These are phyloP conservation scores for Allomyces macrogynus DNA, from an alignment of 192 early-diverging fungal species.

Conservation along the genomic window DNA sequence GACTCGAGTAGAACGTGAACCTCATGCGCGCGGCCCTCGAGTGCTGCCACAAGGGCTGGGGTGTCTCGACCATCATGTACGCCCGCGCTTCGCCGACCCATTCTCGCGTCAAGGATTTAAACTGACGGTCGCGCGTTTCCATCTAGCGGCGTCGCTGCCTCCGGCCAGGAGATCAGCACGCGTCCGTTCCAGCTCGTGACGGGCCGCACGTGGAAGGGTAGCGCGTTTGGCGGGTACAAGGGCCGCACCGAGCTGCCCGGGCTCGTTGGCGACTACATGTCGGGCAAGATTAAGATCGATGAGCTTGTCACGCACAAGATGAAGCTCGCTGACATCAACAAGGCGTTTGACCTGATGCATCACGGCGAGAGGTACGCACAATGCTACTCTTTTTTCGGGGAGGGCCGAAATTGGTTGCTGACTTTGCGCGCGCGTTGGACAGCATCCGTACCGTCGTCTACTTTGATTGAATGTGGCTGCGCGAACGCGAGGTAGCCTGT, in stretches of 20 bases:
- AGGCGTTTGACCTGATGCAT: slow-evolving; percentile 84
- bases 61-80: slow-evolving; percentile 55
- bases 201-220: slow-evolving; percentile 86
- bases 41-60: slow-evolving; percentile 84
- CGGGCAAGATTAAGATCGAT: slow-evolving; percentile 73
- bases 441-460: no score
- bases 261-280: slow-evolving; percentile 68
- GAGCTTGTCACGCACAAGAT: slow-evolving; percentile 73
- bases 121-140: no score
- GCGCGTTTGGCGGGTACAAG: slow-evolving; percentile 93
- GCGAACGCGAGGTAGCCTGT: no score
- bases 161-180: slow-evolving; percentile 79
- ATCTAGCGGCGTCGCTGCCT: slow-evolving; percentile 64
- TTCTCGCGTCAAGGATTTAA: no score
- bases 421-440: no score
- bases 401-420: background rate
- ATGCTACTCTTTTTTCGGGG: background rate
- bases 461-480: no score
- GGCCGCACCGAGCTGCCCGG: slow-evolving; percentile 73
- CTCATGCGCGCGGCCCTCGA: slow-evolving; percentile 93
- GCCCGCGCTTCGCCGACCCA: background rate
- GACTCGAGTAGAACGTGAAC: slow-evolving; percentile 40
- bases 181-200: slow-evolving; percentile 95
- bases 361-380: slow-evolving; percentile 15
- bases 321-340: slow-evolving; percentile 66